Percentiles rank a stretch among this genome's conserved stretches.
phyloP scores from a whole-genome alignment of 2,329 filamentous ascomycete genomes.

The Sporothrix mexicana region DNA sequence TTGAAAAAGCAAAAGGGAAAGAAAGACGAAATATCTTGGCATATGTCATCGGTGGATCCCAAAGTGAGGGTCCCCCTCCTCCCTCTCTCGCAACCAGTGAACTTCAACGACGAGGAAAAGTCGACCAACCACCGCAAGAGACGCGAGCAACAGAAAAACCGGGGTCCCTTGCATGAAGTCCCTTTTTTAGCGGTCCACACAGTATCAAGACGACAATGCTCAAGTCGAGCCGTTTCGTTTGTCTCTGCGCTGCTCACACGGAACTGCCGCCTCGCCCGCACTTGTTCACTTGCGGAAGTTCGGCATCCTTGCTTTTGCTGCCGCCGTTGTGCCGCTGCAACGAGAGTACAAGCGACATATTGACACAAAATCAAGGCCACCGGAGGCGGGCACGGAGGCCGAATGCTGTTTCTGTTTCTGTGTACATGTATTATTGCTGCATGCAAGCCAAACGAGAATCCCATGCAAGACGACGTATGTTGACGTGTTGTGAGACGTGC shows the following conservation, averaged over 20 bases:
- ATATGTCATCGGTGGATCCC: conserved; percentile 22
- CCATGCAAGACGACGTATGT: conserved; percentile 1
- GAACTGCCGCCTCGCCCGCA: neutral
- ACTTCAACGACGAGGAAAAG: neutral
- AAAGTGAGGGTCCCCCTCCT: conserved; percentile 7
- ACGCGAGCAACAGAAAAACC: neutral
- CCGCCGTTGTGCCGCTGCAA: neutral
- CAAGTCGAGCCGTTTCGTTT: neutral
- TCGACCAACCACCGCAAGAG: no score
- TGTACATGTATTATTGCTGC: neutral
- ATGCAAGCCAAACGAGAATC: neutral
- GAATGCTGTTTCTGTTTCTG: no score
- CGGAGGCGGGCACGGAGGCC: conserved; percentile 10
- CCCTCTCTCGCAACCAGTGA: neutral
- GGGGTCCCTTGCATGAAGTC: neutral
- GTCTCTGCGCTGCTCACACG: no score
- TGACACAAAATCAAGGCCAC: neutral
- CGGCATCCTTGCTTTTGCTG: neutral
- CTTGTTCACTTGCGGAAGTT: neutral
- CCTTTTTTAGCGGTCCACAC: conserved; percentile 2
- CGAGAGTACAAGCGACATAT: neutral
- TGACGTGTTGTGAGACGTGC: neutral
- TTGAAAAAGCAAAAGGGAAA: no score
- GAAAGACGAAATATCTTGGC: neutral
- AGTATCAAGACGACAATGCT: neutral